A percentile compares a stretch with the other conserved stretches of the same genome.
Conservation (phyloP, 352 stramenopile genomes). For the Pythium myriotylum region DNA sequence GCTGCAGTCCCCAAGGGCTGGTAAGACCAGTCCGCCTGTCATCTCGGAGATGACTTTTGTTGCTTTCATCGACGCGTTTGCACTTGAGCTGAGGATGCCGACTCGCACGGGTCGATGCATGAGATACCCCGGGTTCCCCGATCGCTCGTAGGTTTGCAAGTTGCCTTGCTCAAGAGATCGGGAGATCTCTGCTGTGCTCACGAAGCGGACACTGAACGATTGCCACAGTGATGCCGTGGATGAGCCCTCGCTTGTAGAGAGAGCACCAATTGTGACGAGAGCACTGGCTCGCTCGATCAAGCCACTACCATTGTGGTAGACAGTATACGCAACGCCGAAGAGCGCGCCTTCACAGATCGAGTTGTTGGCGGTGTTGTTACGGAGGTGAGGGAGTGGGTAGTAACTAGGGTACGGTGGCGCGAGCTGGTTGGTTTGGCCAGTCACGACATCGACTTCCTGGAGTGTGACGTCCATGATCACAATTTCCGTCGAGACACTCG, state of each 20-base stretch:
- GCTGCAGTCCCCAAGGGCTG: conserved; percentile 34
- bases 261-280: conserved; percentile 26
- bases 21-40: conserved; percentile 31
- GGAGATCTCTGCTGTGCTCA: conserved; percentile 24
- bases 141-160: conserved; percentile 36
- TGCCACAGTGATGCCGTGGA: conserved; percentile 25
- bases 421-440: neutral
- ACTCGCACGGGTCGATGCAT: conserved; percentile 40
- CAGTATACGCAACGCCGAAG: conserved; percentile 25
- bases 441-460: conserved; percentile 10
- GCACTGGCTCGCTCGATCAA: conserved; percentile 31
- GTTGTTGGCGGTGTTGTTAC: neutral
- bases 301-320: conserved; percentile 37
- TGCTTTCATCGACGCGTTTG: neutral
- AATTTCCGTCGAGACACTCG: neutral
- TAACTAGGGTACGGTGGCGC: conserved; percentile 28
- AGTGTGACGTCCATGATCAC: conserved; percentile 22
- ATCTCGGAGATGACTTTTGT: conserved; percentile 36
- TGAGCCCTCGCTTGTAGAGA: conserved; percentile 2
- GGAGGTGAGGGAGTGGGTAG: conserved; percentile 26
- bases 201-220: conserved; percentile 38
- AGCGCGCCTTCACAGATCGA: conserved; percentile 31
- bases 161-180: conserved; percentile 41
- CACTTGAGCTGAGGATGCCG: conserved; percentile 26
- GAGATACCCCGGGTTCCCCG: conserved; percentile 45